Conservation (phyloP, 352 stramenopile genomes). For the Globisporangium mamillatum region DNA sequence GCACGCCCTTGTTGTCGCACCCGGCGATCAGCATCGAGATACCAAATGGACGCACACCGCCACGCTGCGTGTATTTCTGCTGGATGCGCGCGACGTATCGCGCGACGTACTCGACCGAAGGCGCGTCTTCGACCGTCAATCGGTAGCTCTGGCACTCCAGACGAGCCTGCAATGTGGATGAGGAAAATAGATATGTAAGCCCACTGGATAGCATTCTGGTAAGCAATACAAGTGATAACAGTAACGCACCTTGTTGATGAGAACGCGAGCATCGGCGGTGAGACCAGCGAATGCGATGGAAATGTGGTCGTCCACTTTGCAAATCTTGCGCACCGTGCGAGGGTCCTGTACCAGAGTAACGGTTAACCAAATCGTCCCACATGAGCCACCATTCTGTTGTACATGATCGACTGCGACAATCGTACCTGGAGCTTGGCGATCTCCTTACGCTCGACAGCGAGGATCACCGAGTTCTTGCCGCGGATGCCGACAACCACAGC, state of each 20-base stretch:
- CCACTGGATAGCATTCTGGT: background rate
- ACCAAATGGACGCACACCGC: constrained; percentile 97
- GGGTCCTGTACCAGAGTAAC: constrained; percentile 65
- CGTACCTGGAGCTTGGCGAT: constrained; percentile 88
- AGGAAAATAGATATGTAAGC: background rate
- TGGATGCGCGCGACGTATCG: constrained; percentile 96
- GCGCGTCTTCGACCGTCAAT: constrained; percentile 93
- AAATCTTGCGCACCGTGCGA: constrained; percentile 99
- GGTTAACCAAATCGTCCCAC: background rate
- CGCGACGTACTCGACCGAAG: constrained; percentile 96
- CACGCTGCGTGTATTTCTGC: constrained; percentile 98
- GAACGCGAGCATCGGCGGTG: constrained; percentile 96
- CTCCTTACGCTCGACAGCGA: constrained; percentile 91
- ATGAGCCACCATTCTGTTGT: background rate
- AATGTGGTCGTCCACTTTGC: constrained; percentile 97
- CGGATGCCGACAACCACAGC: constrained; percentile 96
- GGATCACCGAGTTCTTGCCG: constrained; percentile 94
- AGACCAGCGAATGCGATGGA: constrained; percentile 98
- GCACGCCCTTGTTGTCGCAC: constrained; percentile 89
- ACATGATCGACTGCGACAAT: background rate
- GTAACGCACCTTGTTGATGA: constrained; percentile 93
- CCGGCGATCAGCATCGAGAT: constrained; percentile 97
- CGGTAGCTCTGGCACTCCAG: constrained; percentile 99
- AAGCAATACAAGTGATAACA: background rate
- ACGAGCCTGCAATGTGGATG: constrained; percentile 46